phyloP scores from a whole-genome alignment of 2,329 filamentous ascomycete species.

The Fusarium sp. region DNA sequence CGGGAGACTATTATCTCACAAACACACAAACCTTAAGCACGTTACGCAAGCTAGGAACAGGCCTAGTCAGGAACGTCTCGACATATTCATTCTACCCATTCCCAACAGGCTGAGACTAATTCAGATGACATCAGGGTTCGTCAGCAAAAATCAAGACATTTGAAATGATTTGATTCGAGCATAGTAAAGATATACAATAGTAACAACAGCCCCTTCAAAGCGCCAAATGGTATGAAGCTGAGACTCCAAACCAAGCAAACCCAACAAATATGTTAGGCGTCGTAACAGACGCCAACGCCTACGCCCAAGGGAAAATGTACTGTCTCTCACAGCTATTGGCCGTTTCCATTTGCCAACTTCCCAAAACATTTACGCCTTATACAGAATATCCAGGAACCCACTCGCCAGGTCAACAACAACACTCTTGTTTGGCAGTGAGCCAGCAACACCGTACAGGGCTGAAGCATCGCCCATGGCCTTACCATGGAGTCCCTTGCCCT shows the following conservation, averaged over 20 bases:
- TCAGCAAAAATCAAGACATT: not conserved
- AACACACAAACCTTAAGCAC: constrained; percentile 1
- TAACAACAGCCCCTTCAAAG: not conserved
- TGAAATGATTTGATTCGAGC: constrained; percentile 1
- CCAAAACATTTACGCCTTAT: constrained; percentile 74
- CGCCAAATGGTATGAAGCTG: not conserved
- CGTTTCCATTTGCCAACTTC: not conserved
- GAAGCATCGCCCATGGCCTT: constrained; percentile 82
- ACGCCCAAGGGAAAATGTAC: constrained; percentile 11
- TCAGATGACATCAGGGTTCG: not conserved
- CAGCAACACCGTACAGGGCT: constrained; percentile 93
- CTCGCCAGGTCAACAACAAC: constrained; percentile 90
- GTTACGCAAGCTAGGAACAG: constrained; percentile 30
- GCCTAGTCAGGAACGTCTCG: constrained; percentile 26
- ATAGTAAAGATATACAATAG: not conserved
- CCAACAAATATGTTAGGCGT: constrained; percentile 7
- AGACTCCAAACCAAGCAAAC: not conserved
- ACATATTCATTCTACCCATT: constrained; percentile 1
- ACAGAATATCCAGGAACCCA: constrained; percentile 92
- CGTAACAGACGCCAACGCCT: constrained; percentile 27
- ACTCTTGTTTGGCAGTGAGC: constrained; percentile 94
- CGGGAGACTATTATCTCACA: not conserved
- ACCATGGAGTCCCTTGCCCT: constrained; percentile 74
- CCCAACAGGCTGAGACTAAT: not conserved
- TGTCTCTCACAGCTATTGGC: not conserved